Evolutionary conservation across 2,329 filamentous ascomycete species (phyloP), one percentile per base, ranked within the genome.

Genomic region (Stagonosporopsis chrysanthemi): DNA sequence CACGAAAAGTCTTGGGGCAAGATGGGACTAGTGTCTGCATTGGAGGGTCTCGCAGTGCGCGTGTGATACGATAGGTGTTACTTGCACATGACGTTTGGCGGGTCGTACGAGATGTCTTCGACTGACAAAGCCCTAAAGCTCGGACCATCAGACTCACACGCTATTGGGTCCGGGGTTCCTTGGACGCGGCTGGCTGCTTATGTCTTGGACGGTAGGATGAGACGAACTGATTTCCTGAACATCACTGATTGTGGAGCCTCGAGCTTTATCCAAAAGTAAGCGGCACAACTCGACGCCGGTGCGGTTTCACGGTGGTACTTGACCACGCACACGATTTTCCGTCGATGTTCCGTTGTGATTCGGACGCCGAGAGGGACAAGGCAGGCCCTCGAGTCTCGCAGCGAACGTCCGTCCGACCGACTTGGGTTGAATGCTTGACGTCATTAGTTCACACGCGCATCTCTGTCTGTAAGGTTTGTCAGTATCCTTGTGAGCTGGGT

Each of bases 101-200:
- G 35, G 28, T 38, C 12, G 45, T 44, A 39, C 22, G 38, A 26
- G 40, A 28, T 35, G 33, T 41, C n/a, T 36, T 51, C 47, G 41
- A 42, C 23, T 29, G 36, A 35, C 41, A 33, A 42, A 46, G 41
- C 47, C 41, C 17, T 19, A 40, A 15, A 22, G 46, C 48, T 40
- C 43, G 49, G 48, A 22, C 48, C 54, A 44, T 6, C n/a, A 38
- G 11, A 43, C 54, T 52, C 43, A 15, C 3, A 33, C 31, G 14
- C 31, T 33, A 33, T 52, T 44, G 48, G 48, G 48, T 24, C 48
- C 54, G 33, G 54, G 54, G 48, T 8, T 40, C 54, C 48, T 41
- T 47, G 54, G 15, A 44, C 28, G 43, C 49, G 48, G 48, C 48
- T 52, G 44, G 48, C 54, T 48, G 48, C 38, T 57, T 48, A 26